Evolutionary conservation across 2,329 filamentous ascomycete species (phyloP).

Genomic region (Sclerotinia minor): DNA sequence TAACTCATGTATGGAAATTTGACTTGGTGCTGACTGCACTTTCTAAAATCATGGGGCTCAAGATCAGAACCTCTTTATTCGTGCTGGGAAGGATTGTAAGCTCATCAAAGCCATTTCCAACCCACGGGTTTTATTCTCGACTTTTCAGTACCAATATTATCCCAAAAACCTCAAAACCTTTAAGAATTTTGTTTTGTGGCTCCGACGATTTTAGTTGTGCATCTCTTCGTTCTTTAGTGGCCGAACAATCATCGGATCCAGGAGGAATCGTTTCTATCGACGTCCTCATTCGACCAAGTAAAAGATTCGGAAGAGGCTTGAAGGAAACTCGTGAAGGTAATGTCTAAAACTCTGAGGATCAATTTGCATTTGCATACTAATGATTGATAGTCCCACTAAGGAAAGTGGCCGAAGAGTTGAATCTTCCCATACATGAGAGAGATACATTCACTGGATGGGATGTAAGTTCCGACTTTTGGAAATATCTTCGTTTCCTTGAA

Average conservation of each 20-base stretch:
- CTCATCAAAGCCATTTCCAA: constrained; percentile 13
- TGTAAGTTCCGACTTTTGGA: constrained; percentile 48
- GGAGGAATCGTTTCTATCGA: constrained; percentile 72
- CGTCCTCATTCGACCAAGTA: constrained; percentile 79
- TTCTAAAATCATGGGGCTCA: constrained; percentile 1
- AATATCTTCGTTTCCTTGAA: background rate
- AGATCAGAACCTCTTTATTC: constrained; percentile 9
- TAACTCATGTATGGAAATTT: background rate
- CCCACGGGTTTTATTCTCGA: constrained; percentile 8
- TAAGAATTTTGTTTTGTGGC: constrained; percentile 90
- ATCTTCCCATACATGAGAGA: constrained; percentile 68
- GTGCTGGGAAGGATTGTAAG: constrained; percentile 7
- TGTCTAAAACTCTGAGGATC: background rate
- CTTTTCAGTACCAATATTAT: constrained; percentile 28
- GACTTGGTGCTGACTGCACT: background rate
- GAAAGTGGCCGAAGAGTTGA: constrained; percentile 60
- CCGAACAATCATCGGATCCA: constrained; percentile 55
- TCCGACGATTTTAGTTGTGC: constrained; percentile 87
- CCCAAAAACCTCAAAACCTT: constrained; percentile 49
- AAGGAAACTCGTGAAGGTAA: constrained; percentile 50
- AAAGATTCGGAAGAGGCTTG: constrained; percentile 72
- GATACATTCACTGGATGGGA: constrained; percentile 83
- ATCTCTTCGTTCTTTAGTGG: constrained; percentile 68
- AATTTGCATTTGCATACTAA: constrained; percentile 13
- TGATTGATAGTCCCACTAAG: constrained; percentile 69